phyloP scores from a whole-genome alignment of 805 yeast species.

The Kazachstania taianensis region DNA sequence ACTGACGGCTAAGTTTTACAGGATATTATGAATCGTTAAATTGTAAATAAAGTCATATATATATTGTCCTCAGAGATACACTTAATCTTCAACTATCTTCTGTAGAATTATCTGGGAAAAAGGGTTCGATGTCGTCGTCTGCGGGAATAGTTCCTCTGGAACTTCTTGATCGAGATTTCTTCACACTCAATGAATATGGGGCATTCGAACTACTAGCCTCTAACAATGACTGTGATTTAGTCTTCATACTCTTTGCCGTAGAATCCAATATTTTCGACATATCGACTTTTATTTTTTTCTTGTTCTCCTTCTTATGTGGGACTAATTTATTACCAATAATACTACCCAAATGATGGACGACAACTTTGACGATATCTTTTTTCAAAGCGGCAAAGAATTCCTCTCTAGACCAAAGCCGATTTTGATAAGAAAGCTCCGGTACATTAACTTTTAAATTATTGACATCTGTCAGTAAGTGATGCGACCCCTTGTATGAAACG shows the following conservation, averaged over 20 bases:
- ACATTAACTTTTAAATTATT: slow-evolving; percentile 42
- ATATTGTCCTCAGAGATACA: too few species aligned
- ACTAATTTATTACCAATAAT: slow-evolving; percentile 53
- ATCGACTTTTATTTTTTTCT: slow-evolving; percentile 13
- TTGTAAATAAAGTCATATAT: too few species aligned
- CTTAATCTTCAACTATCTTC: too few species aligned
- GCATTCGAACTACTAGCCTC: slow-evolving; percentile 1
- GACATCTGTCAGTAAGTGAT: slow-evolving; percentile 48
- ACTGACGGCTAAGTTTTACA: too few species aligned
- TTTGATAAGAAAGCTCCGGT: slow-evolving; percentile 38
- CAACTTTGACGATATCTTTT: slow-evolving; percentile 46
- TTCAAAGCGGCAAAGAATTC: slow-evolving; percentile 44
- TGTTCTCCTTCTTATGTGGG: slow-evolving; percentile 33
- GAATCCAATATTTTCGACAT: slow-evolving; percentile 13
- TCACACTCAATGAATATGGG: not conserved
- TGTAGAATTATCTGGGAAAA: slow-evolving; percentile 9
- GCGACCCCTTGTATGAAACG: slow-evolving; percentile 61
- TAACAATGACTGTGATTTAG: slow-evolving; percentile 4
- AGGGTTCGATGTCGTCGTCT: slow-evolving; percentile 8
- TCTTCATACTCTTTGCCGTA: slow-evolving; percentile 4
- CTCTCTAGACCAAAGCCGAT: slow-evolving; percentile 47
- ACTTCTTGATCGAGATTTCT: not conserved
- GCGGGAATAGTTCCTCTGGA: slow-evolving; percentile 1
- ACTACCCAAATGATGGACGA: slow-evolving; percentile 49
- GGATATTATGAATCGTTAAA: too few species aligned